Evolutionary conservation across 805 yeast species (phyloP).

Genomic region (Jamesozyma hellenica): DNA sequence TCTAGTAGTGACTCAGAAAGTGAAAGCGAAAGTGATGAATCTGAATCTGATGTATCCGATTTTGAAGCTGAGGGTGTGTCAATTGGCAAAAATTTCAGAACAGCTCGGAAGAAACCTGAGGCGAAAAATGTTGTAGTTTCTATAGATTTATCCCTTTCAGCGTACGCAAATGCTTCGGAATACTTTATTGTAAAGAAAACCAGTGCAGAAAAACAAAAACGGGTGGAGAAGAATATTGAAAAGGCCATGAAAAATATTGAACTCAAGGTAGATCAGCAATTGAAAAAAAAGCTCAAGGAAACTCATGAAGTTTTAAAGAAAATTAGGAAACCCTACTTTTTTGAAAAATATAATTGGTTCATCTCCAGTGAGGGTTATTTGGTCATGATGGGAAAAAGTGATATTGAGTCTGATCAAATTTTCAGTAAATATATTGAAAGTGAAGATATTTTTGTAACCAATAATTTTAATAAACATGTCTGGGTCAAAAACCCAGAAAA

Average conservation of each 20-base stretch:
- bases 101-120: not conserved
- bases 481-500: constrained; percentile 71
- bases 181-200: constrained; percentile 69
- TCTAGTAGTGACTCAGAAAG: constrained; percentile 11
- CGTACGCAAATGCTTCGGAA: constrained; percentile 79
- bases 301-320: constrained; percentile 45
- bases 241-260: constrained; percentile 79
- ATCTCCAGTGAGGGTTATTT: constrained; percentile 82
- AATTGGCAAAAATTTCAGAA: not conserved
- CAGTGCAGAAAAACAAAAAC: constrained; percentile 68
- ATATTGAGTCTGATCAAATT: constrained; percentile 66
- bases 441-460: constrained; percentile 68
- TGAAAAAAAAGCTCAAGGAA: constrained; percentile 51
- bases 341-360: constrained; percentile 93
- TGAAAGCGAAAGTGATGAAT: constrained; percentile 11
- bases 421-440: constrained; percentile 67
- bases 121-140: constrained; percentile 37
- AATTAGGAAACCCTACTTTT: constrained; percentile 71
- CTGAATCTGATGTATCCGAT: constrained; percentile 11
- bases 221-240: constrained; percentile 67
- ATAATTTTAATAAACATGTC: constrained; percentile 62
- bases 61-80: constrained; percentile 9
- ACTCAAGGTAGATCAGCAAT: constrained; percentile 60
- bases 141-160: constrained; percentile 61
- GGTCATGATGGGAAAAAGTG: constrained; percentile 80